These are phyloP conservation scores for Hericium alpestre DNA, from an alignment of 768 basidiomycete genomes.

Conservation along the genomic window DNA sequence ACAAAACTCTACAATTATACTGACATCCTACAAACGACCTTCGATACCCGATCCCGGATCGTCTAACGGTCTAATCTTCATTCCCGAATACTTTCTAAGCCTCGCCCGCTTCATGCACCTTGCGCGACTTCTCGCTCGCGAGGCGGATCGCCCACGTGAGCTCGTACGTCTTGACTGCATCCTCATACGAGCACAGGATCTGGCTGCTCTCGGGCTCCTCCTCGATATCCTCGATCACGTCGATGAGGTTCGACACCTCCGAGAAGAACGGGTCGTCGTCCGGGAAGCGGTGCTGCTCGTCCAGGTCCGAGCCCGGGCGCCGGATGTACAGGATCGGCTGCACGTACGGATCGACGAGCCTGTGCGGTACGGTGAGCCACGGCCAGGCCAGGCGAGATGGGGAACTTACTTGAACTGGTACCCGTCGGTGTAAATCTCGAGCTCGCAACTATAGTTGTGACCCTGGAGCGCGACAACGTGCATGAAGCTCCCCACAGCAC, in stretches of 20 bases:
- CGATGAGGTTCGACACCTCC: conserved; percentile 82
- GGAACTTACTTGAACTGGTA: conserved; percentile 64
- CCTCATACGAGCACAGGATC: conserved; percentile 80
- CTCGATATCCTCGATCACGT: conserved; percentile 82
- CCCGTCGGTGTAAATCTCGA: conserved; percentile 91
- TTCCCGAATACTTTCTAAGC: no score
- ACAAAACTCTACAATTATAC: not conserved
- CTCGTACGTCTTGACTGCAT: conserved; percentile 82
- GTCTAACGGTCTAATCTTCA: not conserved
- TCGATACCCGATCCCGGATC: not conserved
- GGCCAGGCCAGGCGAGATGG: not conserved
- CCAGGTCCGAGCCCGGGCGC: conserved; percentile 68
- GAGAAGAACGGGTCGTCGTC: conserved; percentile 93
- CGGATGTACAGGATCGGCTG: conserved; percentile 82
- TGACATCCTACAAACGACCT: not conserved
- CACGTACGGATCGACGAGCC: conserved; percentile 88
- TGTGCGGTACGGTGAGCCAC: conserved; percentile 19
- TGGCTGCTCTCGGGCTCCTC: conserved; percentile 71
- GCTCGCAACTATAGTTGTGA: conserved; percentile 85
- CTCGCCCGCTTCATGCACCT: not conserved
- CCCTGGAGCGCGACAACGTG: conserved; percentile 91
- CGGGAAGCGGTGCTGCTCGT: conserved; percentile 59
- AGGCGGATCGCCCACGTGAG: conserved; percentile 89
- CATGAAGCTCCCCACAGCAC: conserved; percentile 86
- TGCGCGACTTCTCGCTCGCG: conserved; percentile 59